Evolutionary conservation across 371 early-diverging fungal species (phyloP), one percentile per base, ranked within the genome.

Genomic region (Nematocida homosporus): DNA sequence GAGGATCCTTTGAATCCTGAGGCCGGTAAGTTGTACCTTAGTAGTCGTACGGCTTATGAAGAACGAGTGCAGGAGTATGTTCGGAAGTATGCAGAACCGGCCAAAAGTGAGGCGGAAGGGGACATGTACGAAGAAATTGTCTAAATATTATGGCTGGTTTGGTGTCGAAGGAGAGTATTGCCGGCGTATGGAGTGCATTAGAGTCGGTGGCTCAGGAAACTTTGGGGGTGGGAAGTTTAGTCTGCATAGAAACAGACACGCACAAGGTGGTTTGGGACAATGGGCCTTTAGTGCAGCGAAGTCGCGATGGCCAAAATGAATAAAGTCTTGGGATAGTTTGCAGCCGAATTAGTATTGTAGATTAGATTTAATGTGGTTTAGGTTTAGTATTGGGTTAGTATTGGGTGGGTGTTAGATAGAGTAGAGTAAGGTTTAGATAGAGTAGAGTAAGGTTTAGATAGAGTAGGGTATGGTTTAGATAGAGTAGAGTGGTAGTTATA

Each of bases 1-100:
- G 92, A 93, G 3, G 98, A 98, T 84, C 98, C 98, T n/a, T 85
- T 97, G 68, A 96, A 96, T 81, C 93, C 95, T 59, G 97, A 98
- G 83, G 98, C 98, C 0, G 98, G 95, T 1, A 91, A 93, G 40
- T 80, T 96, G 77, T 85, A 93, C 83, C 91, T 95, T 91, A 87
- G 94, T 20, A 95, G 94, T 65, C 88, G 92, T 4, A 78, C 88
- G 0, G 88, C 88, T 40, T 97, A 96, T 83, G 93, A 95, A 29
- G 52, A 72, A 30, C 66, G 63, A 32, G 79, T 68, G 13, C 13
- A 53, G n/a, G 69, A 61, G 47, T 81, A 82, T 53, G 79, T 81
- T 40, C 40, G 56, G 25, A 65, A 78, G 51, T 82, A 82, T 64
- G 80, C 80, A 2, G 77, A 64, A 35, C 56, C 55, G 32, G 42